A percentile compares a stretch with the other conserved stretches of the same genome.
phyloP scores from a whole-genome alignment of 164 flowering plant genomes.

The Malania oleifera region DNA sequence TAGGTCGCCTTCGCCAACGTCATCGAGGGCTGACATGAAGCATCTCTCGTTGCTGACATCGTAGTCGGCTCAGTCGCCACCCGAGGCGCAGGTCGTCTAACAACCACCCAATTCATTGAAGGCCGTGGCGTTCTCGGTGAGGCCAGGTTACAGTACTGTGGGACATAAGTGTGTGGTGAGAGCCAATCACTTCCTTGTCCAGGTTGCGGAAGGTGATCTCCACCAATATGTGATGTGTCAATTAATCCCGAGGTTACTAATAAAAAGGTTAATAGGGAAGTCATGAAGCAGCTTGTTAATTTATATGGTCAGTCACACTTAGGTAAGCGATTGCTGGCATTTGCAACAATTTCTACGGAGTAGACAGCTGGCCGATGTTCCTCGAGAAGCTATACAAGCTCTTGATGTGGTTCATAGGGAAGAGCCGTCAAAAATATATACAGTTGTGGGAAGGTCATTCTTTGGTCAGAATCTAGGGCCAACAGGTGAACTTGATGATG shows the following conservation, averaged over 20 bases:
- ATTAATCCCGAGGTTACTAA: conserved; percentile 62
- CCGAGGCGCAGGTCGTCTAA: neutral
- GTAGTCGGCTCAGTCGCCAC: neutral
- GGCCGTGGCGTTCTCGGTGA: conserved; percentile 21
- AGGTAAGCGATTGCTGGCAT: conserved; percentile 34
- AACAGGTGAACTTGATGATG: conserved; percentile 38
- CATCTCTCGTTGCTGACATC: conserved; percentile 8
- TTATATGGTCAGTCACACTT: conserved; percentile 28
- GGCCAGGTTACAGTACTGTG: conserved; percentile 47
- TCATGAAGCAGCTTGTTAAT: conserved; percentile 34
- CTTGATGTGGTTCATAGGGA: conserved; percentile 68
- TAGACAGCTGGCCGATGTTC: conserved; percentile 40
- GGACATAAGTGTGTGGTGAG: conserved; percentile 41
- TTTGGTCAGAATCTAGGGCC: conserved; percentile 30
- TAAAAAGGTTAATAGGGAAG: conserved; percentile 34
- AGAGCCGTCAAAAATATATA: conserved; percentile 34
- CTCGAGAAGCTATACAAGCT: conserved; percentile 66
- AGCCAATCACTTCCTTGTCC: conserved; percentile 67
- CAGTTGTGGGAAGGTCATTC: conserved; percentile 66
- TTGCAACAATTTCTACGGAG: conserved; percentile 43
- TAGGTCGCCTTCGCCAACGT: neutral
- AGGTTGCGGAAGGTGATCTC: conserved; percentile 34
- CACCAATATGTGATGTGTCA: conserved; percentile 79
- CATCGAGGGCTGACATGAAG: conserved; percentile 10
- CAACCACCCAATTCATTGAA: conserved; percentile 39